These are phyloP conservation scores for Ambrosia hybrid DNA, from an alignment of 140 eudicot genomes.

Conservation along the genomic window DNA sequence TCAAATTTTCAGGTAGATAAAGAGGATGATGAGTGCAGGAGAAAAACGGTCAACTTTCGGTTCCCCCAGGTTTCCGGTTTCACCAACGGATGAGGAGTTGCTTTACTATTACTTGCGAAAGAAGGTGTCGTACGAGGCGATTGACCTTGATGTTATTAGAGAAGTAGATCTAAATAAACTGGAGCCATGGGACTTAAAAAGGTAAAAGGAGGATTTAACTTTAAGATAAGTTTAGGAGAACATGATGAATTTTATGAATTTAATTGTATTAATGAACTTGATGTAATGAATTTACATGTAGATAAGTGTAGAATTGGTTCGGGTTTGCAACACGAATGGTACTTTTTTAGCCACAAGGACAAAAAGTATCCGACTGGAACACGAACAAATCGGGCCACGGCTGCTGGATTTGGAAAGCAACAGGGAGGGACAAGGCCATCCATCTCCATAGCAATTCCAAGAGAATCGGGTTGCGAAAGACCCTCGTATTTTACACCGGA, in stretches of 20 bases:
- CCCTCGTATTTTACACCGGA: slow-evolving; percentile 84
- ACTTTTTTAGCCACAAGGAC: slow-evolving; percentile 95
- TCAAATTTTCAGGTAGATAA: not conserved
- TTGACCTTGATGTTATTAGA: slow-evolving; percentile 69
- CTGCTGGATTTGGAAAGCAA: slow-evolving; percentile 96
- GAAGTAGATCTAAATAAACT: slow-evolving; percentile 77
- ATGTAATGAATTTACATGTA: slow-evolving; percentile 24
- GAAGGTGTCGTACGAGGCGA: slow-evolving; percentile 65
- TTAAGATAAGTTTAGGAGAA: not conserved
- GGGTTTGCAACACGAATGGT: slow-evolving; percentile 87
- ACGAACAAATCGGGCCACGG: slow-evolving; percentile 80
- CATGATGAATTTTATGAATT: not conserved
- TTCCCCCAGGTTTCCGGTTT: slow-evolving; percentile 70
- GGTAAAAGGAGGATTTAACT: slow-evolving; percentile 24
- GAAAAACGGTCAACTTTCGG: slow-evolving; percentile 42
- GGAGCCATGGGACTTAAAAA: slow-evolving; percentile 79
- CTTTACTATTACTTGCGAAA: slow-evolving; percentile 58
- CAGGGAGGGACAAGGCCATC: slow-evolving; percentile 85
- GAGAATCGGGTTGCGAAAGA: slow-evolving; percentile 82
- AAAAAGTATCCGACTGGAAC: slow-evolving; percentile 93
- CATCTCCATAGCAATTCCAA: slow-evolving; percentile 55
- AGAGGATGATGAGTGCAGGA: slow-evolving; percentile 36
- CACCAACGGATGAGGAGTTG: slow-evolving; percentile 70
- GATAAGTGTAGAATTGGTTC: slow-evolving; percentile 89
- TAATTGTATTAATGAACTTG: not conserved